phyloP scores from a whole-genome alignment of 495 filamentous ascomycete genomes.

The Penicillium goetzii region DNA sequence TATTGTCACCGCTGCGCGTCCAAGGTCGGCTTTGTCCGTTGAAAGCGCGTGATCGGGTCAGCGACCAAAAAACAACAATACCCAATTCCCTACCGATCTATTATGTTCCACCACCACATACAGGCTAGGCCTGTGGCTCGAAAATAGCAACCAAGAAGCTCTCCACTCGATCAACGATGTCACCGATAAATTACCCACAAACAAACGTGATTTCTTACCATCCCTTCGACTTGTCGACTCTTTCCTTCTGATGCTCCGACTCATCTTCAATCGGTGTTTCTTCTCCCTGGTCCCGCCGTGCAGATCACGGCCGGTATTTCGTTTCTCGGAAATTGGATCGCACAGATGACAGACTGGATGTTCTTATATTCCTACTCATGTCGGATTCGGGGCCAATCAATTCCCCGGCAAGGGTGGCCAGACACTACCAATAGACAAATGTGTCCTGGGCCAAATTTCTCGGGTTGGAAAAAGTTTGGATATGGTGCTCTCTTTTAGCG shows the following conservation, averaged over 20 bases:
- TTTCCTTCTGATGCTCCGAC: not conserved
- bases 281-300: not conserved
- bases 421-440: not conserved
- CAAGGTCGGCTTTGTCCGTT: conserved; percentile 69
- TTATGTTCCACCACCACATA: not conserved
- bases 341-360: not conserved
- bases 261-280: not conserved
- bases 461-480: not conserved
- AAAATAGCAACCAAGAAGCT: not conserved
- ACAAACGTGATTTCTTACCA: not conserved
- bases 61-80: not conserved
- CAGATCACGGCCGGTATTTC: not conserved
- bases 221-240: not conserved
- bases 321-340: not conserved
- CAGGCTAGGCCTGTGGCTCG: conserved; percentile 4
- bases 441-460: not conserved
- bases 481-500: not conserved
- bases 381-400: not conserved
- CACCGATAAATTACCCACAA: not conserved
- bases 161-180: not conserved
- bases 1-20: conserved; percentile 76
- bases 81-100: not conserved
- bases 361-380: not conserved
- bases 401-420: not conserved
- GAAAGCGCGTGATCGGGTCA: conserved; percentile 36